Base-by-base conservation (phyloP, 495 filamentous ascomycete species). In the Aspergillus sclerotiicarbonarius region DNA sequence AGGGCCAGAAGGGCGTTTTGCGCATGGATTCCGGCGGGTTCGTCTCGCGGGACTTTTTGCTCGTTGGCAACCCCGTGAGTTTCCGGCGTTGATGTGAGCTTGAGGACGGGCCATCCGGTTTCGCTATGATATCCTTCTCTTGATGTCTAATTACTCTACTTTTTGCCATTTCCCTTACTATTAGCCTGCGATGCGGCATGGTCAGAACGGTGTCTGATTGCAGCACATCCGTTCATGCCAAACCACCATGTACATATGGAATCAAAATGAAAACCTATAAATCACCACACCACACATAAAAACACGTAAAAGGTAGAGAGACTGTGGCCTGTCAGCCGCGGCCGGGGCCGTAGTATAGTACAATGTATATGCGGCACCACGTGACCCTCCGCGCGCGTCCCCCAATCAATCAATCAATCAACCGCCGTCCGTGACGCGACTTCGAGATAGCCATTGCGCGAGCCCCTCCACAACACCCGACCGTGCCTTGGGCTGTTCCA, bases 11-110 rank as follows among this genome's bases (percentile, higher is more conserved):
- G 43, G 66, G 70, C 18, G 60, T 61, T 8, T 72, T 75, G 60
- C 65, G 74, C 30, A 62, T 79, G 66, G 75, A 77, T 60, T 70
- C 70, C 8, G 68, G 71, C 46, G 76, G 76, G 4, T 73, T 60
- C 32, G 54, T 78, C 0, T 72, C 74, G 16, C 49, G 68, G 35
- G 75, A 78, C 53, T 71, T 79, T 35, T 54, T 73, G 18, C 54
- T 66, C 33, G 57, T 79, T 53, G 71, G 75, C 0, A 63, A 69
- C 56, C 67, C 66, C n/a, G 50, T 69, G 35, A 62, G 54, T 32
- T 21, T 64, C 19, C 61, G 30, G 18, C 49, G 56, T 6, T 59
- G 43, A 41, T 48, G 37, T 29, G 10, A 30, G 13, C 29, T 37
- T 46, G 48, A 53, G 30, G 10, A 2, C n/a, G 9, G 5, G 13